A percentile compares a stretch with the other conserved stretches of the same genome.
Conservation (phyloP, 306 rosid genomes). For the Prunus fruticosa region DNA sequence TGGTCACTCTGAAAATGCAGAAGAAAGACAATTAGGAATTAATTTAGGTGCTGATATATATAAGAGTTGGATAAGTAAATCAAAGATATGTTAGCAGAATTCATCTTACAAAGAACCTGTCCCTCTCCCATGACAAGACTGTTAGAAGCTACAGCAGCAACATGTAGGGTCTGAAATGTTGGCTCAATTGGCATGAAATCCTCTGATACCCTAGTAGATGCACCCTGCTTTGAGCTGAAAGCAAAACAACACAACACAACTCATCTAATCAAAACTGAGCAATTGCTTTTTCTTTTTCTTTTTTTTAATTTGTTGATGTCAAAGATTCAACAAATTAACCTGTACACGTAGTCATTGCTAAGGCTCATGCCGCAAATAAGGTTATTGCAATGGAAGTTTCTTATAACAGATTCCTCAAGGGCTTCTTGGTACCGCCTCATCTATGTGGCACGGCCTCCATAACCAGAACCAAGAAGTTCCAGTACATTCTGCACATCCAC, state of each 20-base stretch:
- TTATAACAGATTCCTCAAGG: conserved; percentile 51
- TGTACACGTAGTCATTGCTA: conserved; percentile 59
- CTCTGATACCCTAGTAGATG: conserved; percentile 68
- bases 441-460: conserved; percentile 61
- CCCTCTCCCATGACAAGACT: conserved; percentile 81
- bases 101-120: conserved; percentile 67
- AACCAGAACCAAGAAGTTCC: conserved; percentile 64
- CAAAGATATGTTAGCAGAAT: neutral
- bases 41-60: neutral
- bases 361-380: conserved; percentile 68
- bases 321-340: conserved; percentile 30
- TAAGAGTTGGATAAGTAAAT: neutral
- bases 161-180: conserved; percentile 64
- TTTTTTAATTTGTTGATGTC: neutral
- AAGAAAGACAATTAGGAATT: conserved; percentile 9
- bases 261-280: neutral
- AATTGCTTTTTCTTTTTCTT: neutral
- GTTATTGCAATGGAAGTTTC: conserved; percentile 51
- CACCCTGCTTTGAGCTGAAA: conserved; percentile 62
- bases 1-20: conserved; percentile 54
- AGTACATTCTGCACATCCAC: conserved; percentile 67
- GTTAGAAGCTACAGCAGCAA: conserved; percentile 68
- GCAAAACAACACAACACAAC: neutral
- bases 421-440: conserved; percentile 59
- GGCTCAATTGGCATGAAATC: conserved; percentile 83